These are phyloP conservation scores for Aspergillus melleus DNA, from an alignment of 2,329 filamentous ascomycete species.

Conservation along the genomic window DNA sequence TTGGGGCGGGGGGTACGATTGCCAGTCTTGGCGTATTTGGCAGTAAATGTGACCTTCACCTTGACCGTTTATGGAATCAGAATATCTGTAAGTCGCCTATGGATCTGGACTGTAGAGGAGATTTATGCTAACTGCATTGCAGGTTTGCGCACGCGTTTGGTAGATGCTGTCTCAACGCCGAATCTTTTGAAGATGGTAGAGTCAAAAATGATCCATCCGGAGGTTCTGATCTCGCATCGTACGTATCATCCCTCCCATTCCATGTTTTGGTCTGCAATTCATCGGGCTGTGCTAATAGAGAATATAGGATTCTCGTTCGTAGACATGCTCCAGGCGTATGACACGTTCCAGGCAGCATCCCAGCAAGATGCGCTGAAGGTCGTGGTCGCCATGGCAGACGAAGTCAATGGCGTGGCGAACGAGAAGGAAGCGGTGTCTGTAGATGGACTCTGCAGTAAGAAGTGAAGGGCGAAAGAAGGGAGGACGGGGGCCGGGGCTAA, in stretches of 20 bases:
- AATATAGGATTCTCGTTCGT: not conserved
- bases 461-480: too few species aligned
- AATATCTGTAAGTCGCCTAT: conserved; percentile 49
- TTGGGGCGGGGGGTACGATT: conserved; percentile 55
- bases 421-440: not conserved
- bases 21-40: conserved; percentile 62
- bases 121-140: not conserved
- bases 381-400: not conserved
- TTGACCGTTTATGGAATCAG: conserved; percentile 57
- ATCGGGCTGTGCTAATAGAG: not conserved
- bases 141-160: conserved; percentile 12
- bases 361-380: not conserved
- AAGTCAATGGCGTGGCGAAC: not conserved
- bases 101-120: not conserved
- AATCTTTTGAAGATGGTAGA: conserved; percentile 12
- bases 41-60: conserved; percentile 50
- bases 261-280: not conserved
- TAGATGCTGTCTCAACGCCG: conserved; percentile 5
- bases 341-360: conserved; percentile 1
- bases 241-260: not conserved
- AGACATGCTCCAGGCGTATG: not conserved
- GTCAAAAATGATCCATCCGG: conserved; percentile 8
- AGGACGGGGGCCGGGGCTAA: too few species aligned
- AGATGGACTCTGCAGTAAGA: too few species aligned
- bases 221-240: conserved; percentile 16